Conservation (phyloP, 2,329 filamentous ascomycete species). For the Diaporthe sp. region DNA sequence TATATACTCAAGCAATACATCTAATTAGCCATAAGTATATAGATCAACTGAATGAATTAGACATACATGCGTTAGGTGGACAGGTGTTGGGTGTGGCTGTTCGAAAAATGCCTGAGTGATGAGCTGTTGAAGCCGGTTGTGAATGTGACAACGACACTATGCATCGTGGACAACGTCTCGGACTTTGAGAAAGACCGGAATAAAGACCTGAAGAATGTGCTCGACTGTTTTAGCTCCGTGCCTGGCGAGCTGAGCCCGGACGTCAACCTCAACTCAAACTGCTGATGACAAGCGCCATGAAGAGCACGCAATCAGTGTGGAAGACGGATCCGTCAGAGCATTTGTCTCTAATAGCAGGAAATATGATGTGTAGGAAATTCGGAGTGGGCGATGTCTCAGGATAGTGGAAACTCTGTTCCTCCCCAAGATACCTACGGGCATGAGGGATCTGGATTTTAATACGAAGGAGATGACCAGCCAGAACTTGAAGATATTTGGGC, state of each 20-base stretch:
- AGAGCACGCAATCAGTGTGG: neutral
- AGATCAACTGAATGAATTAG: too few relatives aligned
- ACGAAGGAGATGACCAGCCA: too few relatives aligned
- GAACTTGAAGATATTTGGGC: neutral
- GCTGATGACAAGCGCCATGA: constrained; percentile 13
- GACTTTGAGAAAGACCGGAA: constrained; percentile 12
- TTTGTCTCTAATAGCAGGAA: neutral
- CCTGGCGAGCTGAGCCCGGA: neutral
- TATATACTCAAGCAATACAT: too few relatives aligned
- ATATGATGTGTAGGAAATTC: neutral
- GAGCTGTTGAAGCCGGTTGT: neutral
- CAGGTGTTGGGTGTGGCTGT: too few relatives aligned
- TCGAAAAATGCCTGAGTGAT: neutral
- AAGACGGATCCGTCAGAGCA: neutral
- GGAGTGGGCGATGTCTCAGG: neutral
- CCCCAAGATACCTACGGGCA: too few relatives aligned
- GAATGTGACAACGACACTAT: constrained; percentile 1
- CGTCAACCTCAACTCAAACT: neutral
- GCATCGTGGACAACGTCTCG: constrained; percentile 23
- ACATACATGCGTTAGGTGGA: too few relatives aligned
- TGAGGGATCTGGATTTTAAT: neutral
- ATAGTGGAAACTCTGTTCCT: constrained; percentile 3
- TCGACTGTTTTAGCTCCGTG: neutral
- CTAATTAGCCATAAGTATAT: too few relatives aligned
- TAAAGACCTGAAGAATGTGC: neutral